Evolutionary conservation across 306 rosid genomes (phyloP), one percentile per base, ranked within the genome.

Genomic region (Cercis canadensis): DNA sequence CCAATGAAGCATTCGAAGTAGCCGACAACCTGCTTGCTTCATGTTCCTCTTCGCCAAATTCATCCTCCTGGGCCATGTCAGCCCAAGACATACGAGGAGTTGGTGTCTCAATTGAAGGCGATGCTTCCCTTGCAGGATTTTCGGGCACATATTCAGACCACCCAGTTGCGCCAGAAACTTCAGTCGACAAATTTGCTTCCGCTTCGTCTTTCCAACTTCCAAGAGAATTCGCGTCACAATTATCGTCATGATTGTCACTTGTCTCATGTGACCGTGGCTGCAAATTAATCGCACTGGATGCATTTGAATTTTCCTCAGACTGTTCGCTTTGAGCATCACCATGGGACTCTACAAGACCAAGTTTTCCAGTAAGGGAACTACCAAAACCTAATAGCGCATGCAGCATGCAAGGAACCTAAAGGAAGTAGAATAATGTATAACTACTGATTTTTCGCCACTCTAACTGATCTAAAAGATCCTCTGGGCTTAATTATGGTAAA

Each of bases 11-110:
- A 72, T 77, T 80, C 7, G 80, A 82, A 75, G 49, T 57, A 46
- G 78, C 91, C 53, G 54, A 2, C 36, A 78, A 72, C 64, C 80
- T 82, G 41, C 33, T 72, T 4, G 50, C 34, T 39, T 57, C 77
- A 5, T 44, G 65, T 18, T 78, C 87, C 8, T 79, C 87, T 46
- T 86, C 97, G 29, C 69, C 92, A 11, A 91, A 85, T 73, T 91
- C 98, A 24, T 94, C 96, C 68, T 94, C 98, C 62, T 88, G 96
- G 3, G 86, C 96, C 96, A 95, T 95, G 70, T 95, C 99, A 2
- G 99, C 99, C 99, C 99, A 95, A n/a, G 92, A 92, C 84, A 83
- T 74, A 6, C 90, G 83, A 37, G 68, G 69, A 43, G 45, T 65
- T 5, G 80, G 75, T 12, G 82, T 57, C 80, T 50, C 86, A 16